Evolutionary conservation across 805 yeast genomes (phyloP).

Genomic region (Cyberlindnera bimundalis): DNA sequence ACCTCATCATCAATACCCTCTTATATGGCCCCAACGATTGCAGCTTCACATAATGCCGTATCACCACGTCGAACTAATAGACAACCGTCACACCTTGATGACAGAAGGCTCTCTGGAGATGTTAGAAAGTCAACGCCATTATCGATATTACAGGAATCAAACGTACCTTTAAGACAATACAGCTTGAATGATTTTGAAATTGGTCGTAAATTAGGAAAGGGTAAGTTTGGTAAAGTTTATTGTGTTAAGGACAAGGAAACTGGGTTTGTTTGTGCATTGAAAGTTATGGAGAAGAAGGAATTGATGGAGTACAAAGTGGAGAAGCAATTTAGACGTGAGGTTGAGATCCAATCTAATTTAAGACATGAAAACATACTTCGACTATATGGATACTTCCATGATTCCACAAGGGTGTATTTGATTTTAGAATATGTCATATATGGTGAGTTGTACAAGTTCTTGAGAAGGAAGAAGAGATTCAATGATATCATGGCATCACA

Average conservation of each 20-base stretch:
- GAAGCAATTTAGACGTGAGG: conserved; percentile 83
- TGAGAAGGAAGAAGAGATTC: conserved; percentile 66
- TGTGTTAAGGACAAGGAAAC: conserved; percentile 74
- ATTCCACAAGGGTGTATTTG: conserved; percentile 72
- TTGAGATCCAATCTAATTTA: conserved; percentile 81
- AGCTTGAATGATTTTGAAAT: conserved; percentile 71
- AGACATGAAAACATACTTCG: conserved; percentile 79
- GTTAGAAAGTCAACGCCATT: conserved; percentile 23
- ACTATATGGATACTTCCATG: conserved; percentile 83
- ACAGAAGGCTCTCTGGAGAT: conserved; percentile 7
- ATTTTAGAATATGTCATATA: conserved; percentile 79
- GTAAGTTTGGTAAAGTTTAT: conserved; percentile 90
- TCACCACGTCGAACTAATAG: conserved; percentile 25
- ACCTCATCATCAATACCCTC: conserved; percentile 18
- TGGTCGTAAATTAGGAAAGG: conserved; percentile 86
- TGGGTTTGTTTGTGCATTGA: conserved; percentile 84
- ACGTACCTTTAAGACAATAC: conserved; percentile 31
- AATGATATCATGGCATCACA: conserved; percentile 70
- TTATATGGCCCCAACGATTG: conserved; percentile 30
- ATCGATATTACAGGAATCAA: conserved; percentile 24
- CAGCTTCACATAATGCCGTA: conserved; percentile 22
- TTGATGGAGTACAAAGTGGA: conserved; percentile 72
- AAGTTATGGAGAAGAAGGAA: conserved; percentile 85
- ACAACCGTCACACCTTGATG: conserved; percentile 3
- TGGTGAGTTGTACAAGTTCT: conserved; percentile 80